Evolutionary conservation across 176 grass and related monocot species (phyloP), one percentile per base, ranked within the genome.

Genomic region (Ensete ventricosum): DNA sequence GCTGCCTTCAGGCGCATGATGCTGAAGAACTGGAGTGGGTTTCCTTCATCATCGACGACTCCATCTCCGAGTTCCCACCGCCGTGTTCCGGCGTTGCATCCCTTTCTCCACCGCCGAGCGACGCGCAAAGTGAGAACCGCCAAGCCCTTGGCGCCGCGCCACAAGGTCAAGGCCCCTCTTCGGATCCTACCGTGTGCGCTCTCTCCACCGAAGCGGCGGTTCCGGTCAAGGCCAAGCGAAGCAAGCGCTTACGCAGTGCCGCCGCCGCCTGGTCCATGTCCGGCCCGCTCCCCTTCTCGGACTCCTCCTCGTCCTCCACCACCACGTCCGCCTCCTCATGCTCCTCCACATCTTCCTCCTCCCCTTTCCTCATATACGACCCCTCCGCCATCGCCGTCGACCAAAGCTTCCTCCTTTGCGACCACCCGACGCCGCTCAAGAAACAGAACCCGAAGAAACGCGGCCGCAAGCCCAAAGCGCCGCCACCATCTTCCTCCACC

Each of bases 1-100:
- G 14, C 19, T 52, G 27, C 80, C 0, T 57, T 52, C 77, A 99
- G 95, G 84, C 82, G 58, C 95, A 91, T 79, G 95, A 91, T 80
- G 90, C 85, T 58, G 90, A 88, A 77, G 94, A 98, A 81, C 64
- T 99, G 24, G 95, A 99, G 72, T 99, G 95, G 95, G 91, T 99
- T 12, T 99, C 95, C 0, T 71, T 88, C 14, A 86, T 99, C 71
- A 99, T 99, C 82, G 95, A 99, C 81, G 95, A 99, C 78, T 93
- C 95, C 52, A 73, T 89, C 19, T 89, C 84, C 11, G 90, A 99
- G 83, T 63, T 91, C 9, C 86, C 90, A 48, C 67, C 17, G 16
- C 67, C 67, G 43, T 50, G 48, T 54, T 55, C 62, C 54, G 54
- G 65, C 84, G 49, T 50, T 73, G 52, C 22, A 55, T n/a, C 76